phyloP scores from a whole-genome alignment of 2,329 filamentous ascomycete genomes.

The Pyricularia pennisetigena region DNA sequence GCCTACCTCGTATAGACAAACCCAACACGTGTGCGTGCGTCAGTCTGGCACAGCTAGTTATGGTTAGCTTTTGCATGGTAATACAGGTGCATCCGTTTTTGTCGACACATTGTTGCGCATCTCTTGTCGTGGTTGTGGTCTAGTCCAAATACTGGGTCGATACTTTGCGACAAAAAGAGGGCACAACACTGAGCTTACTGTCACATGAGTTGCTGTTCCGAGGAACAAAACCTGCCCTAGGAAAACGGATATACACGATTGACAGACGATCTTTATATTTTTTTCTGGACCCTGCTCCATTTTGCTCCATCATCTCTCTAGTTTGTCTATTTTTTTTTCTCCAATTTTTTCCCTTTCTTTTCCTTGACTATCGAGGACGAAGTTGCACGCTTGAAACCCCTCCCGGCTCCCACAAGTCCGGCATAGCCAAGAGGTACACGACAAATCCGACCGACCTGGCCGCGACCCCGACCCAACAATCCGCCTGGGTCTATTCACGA shows the following conservation, averaged over 20 bases:
- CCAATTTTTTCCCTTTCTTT: background rate
- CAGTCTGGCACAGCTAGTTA: background rate
- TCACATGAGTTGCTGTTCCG: background rate
- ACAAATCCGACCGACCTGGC: background rate
- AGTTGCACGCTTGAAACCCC: background rate
- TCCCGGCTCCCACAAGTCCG: background rate
- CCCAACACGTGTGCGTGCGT: background rate
- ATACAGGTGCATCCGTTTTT: background rate
- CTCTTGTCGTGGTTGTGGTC: background rate
- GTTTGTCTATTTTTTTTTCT: background rate
- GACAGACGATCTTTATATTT: background rate
- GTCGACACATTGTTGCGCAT: background rate
- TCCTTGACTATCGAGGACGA: background rate
- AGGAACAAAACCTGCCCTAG: background rate
- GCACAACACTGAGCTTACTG: background rate
- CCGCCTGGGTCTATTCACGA: background rate
- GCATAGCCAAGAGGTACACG: background rate
- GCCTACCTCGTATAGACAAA: background rate
- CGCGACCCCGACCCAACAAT: background rate
- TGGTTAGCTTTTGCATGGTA: background rate
- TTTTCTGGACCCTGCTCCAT: background rate
- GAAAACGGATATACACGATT: background rate
- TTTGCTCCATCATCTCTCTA: background rate
- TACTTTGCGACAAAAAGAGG: background rate
- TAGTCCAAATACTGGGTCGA: background rate